phyloP scores from a whole-genome alignment of 306 rosid genomes.

The Parietaria judaica region DNA sequence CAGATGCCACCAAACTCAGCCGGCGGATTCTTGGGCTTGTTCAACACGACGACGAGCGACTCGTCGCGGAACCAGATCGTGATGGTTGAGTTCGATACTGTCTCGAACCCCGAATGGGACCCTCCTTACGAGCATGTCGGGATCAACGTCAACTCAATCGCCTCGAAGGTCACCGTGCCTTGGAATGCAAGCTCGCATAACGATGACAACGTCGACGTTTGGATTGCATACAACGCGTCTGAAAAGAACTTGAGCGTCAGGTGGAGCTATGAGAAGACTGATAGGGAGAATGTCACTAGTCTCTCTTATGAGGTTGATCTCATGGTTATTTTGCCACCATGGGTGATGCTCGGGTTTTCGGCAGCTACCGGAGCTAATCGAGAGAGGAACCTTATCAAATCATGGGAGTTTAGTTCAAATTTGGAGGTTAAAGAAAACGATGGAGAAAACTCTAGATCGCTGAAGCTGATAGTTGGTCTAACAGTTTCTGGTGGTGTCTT shows the following conservation, averaged over 20 bases:
- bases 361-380: neutral
- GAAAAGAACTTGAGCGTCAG: slow-evolving; percentile 4
- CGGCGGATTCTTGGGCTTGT: slow-evolving; percentile 10
- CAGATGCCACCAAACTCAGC: slow-evolving; percentile 7
- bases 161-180: neutral
- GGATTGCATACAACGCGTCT: slow-evolving; percentile 5
- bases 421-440: neutral
- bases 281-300: neutral
- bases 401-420: slow-evolving; percentile 13
- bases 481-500: slow-evolving; percentile 1
- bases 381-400: neutral
- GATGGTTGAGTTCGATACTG: slow-evolving; percentile 9
- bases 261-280: neutral
- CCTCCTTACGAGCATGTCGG: slow-evolving; percentile 9
- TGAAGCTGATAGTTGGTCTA: neutral
- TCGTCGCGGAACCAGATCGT: slow-evolving; percentile 3
- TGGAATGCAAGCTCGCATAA: slow-evolving; percentile 5
- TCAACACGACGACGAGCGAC: slow-evolving; percentile 4
- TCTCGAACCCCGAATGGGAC: neutral
- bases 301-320: slow-evolving; percentile 3
- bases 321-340: slow-evolving; percentile 1
- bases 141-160: slow-evolving; percentile 6
- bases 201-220: neutral
- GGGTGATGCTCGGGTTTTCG: slow-evolving; percentile 11
- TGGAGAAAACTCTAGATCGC: neutral